These are phyloP conservation scores for Albophoma yamanashiensis DNA, from an alignment of 2,329 filamentous ascomycete genomes.

Conservation along the genomic window DNA sequence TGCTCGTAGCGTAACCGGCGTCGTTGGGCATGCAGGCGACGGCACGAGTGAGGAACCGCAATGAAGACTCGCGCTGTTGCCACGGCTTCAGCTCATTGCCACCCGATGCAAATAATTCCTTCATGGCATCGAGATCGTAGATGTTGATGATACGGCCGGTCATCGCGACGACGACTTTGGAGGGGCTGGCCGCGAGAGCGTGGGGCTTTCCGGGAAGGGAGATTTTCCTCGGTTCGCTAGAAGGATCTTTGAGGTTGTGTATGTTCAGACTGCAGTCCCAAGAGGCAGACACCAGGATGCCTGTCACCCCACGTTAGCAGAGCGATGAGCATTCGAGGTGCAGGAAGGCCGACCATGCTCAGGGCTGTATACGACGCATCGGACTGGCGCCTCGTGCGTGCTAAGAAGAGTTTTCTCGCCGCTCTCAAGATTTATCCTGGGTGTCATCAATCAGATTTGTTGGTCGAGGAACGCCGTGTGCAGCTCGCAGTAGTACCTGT, in stretches of 20 bases:
- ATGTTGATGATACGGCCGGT: conserved; percentile 87
- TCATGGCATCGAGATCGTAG: conserved; percentile 70
- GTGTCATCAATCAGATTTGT: neutral
- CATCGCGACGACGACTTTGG: conserved; percentile 93
- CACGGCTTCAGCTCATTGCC: conserved; percentile 58
- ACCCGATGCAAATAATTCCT: conserved; percentile 35
- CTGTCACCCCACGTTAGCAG: conserved; percentile 22
- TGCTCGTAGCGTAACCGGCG: conserved; percentile 81
- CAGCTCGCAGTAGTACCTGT: conserved; percentile 37
- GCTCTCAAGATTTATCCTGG: conserved; percentile 56
- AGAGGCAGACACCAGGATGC: conserved; percentile 75
- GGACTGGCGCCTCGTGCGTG: conserved; percentile 69
- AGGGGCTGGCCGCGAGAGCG: conserved; percentile 64
- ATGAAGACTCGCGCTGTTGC: conserved; percentile 86
- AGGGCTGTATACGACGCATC: conserved; percentile 71
- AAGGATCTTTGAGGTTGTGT: conserved; percentile 51
- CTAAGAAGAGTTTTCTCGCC: conserved; percentile 66
- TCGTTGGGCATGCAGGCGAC: conserved; percentile 96
- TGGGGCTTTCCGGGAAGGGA: conserved; percentile 79
- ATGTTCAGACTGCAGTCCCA: conserved; percentile 91
- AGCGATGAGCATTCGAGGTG: neutral
- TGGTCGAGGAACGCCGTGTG: neutral
- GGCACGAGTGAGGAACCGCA: conserved; percentile 92
- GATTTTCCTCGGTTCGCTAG: conserved; percentile 49
- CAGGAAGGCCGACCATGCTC: conserved; percentile 47